Evolutionary conservation across 1,284 basidiomycete genomes (phyloP).

Genomic region (Marasmius fiardii): DNA sequence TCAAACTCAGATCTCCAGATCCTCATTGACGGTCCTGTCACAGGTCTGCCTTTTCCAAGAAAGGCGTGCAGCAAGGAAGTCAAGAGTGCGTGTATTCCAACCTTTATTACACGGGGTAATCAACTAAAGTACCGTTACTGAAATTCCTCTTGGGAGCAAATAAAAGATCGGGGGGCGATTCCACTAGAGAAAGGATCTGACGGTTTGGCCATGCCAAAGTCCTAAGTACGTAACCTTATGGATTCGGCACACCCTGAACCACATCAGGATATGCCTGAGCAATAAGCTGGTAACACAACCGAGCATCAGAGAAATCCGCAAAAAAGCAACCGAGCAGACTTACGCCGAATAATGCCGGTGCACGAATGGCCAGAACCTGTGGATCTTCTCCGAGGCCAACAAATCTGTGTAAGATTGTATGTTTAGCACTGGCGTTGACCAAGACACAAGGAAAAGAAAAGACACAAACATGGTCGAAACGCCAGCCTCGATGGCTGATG

Average conservation of each 20-base stretch:
- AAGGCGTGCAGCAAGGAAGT: too few species aligned
- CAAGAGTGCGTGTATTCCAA: too few species aligned
- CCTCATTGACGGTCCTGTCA: too few species aligned
- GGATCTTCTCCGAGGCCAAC: constrained; percentile 84
- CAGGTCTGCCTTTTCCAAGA: too few species aligned
- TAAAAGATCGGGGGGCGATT: too few species aligned
- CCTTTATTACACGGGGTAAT: too few species aligned
- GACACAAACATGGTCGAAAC: constrained; percentile 74
- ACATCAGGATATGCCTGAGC: constrained; percentile 59
- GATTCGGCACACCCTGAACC: constrained; percentile 43
- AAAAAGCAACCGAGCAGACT: constrained; percentile 25
- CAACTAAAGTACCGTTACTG: too few species aligned
- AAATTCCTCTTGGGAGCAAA: too few species aligned
- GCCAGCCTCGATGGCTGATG: constrained; percentile 73
- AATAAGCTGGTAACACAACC: constrained; percentile 47
- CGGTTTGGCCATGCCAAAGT: too few species aligned
- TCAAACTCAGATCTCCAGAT: too few species aligned
- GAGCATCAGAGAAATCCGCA: not conserved
- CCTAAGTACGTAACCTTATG: not conserved
- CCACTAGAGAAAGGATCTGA: too few species aligned
- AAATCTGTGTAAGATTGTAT: constrained; percentile 47
- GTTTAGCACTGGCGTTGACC: not conserved
- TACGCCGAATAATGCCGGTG: constrained; percentile 69
- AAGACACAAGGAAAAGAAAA: not conserved
- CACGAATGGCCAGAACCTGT: constrained; percentile 68